Percentiles rank a stretch among this genome's conserved stretches.
These are phyloP conservation scores for Tetrapisispora nanseiensis DNA, from an alignment of 805 yeast genomes.

Conservation along the genomic window DNA sequence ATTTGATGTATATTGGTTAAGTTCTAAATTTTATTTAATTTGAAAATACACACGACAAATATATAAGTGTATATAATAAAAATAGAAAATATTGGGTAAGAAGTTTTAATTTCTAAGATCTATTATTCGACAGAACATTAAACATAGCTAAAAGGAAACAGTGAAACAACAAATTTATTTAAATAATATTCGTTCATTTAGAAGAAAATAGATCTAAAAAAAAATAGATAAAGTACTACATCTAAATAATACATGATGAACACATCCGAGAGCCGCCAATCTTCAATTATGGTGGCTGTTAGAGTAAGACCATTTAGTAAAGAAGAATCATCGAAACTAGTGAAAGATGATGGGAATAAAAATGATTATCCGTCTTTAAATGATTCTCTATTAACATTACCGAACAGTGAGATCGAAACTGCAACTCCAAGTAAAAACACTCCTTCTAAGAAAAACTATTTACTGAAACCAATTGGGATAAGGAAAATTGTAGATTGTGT, in stretches of 20 bases:
- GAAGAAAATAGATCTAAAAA: too few species aligned
- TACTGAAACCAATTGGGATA: conserved; percentile 38
- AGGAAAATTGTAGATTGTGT: conserved; percentile 69
- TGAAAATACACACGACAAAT: too few species aligned
- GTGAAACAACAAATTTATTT: too few species aligned
- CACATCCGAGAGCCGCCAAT: not conserved
- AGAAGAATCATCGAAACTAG: conserved; percentile 41
- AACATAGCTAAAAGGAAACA: too few species aligned
- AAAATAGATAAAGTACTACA: too few species aligned
- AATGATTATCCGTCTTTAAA: conserved; percentile 7
- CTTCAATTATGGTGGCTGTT: conserved; percentile 44
- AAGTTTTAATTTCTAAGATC: too few species aligned
- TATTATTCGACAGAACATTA: too few species aligned
- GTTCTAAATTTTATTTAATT: too few species aligned
- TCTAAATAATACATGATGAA: not conserved
- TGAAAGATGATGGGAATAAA: conserved; percentile 31
- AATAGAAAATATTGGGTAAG: too few species aligned
- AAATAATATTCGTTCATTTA: too few species aligned
- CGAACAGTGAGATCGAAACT: not conserved
- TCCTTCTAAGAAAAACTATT: not conserved
- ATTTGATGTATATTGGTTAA: too few species aligned
- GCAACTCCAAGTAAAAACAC: not conserved
- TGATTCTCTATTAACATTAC: conserved; percentile 13
- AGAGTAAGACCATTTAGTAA: conserved; percentile 76
- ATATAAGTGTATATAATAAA: too few species aligned